Evolutionary conservation across 179 eudicot species (phyloP), one percentile per base, ranked within the genome.

Genomic region (Vitellaria paradoxa): DNA sequence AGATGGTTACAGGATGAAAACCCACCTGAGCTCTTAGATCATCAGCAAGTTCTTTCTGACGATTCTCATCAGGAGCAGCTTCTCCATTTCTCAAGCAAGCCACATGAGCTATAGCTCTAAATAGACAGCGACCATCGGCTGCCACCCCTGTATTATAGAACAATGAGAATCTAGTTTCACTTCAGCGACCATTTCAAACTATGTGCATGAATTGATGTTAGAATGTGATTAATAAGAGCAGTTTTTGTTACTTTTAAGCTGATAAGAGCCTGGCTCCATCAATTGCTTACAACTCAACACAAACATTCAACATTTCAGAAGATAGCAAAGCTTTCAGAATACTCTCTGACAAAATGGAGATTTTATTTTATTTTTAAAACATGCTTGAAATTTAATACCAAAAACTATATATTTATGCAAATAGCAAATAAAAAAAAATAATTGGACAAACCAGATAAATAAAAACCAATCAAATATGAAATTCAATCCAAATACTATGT

Each of bases 1-100:
- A 11, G 21, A 14, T 60, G 52, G 66, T 20, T 7, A 73, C 0
- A 3, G 42, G 47, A 11, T 37, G 57, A 24, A 30, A 62, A 77
- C 71, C 52, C 76, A 92, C 97, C 82, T 80, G 88, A 83, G 95
- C 93, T 87, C 97, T 85, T 78, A 92, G 85, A 74, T 88, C 88
- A 87, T 90, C 97, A 82, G 97, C 97, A 56, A 92, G 95, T 76
- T 91, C 91, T 77, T 70, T 87, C 72, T 91, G 91, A 5, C 86
- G 91, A 56, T 83, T 83, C 76, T 92, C 93, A 74, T 89, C 89
- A 18, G 93, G 97, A 26, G 90, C 89, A 68, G 83, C 86, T 76
- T 83, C 88, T 63, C 97, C 91, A n/a, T 85, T 84, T 81, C 85
- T 86, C 89, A 92, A 79, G 80, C 97, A 91, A 60, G 90, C 88